Evolutionary conservation across 495 filamentous ascomycete species (phyloP), one percentile per base, ranked within the genome.

Genomic region (Parathielavia appendiculata): DNA sequence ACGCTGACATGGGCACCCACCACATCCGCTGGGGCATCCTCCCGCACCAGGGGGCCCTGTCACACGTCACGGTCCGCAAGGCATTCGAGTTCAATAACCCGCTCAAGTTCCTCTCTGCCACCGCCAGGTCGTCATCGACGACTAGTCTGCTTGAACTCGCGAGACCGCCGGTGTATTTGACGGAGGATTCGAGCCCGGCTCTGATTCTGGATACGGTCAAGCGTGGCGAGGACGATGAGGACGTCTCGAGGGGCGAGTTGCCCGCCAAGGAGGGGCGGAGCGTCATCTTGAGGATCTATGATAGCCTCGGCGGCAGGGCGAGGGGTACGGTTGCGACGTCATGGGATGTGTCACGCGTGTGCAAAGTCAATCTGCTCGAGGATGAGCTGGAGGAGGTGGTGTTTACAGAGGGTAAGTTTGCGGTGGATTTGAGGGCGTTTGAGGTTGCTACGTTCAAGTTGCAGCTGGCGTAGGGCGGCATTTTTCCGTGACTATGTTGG

Each of bases 1-100:
- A 97, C 66, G 93, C 93, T 54, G 93, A 98, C 72, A 98, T 98
- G 93, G 92, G 92, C 38, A 80, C 80, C 35, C 93, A 98, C 71
- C 76, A 76, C 62, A 89, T 97, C 66, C 87, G 89, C 57, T 98
- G 95, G 78, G 93, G 90, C 9, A 92, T 98, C 54, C 75, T 96
- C 36, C 93, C 93, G 13, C 93, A 98, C 66, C 61, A 76, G 16
- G 92, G 92, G 5, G 66, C 73, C 0, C 77, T 97, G 5, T 81
- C 86, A 46, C 71, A 82, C 32, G 80, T 81, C 45, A 96, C 90
- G 1, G 82, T 98, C 48, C 84, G 89, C 36, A 87, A 89, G 19
- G 93, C 88, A 3, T 89, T 83, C 62, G 87, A 95, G 61, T 97
- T 98, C 79, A 97, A 97, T 68, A 87, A 83, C 63, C 90, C 90